These are phyloP conservation scores for Naumovozyma dairenensis DNA, from an alignment of 805 yeast species.

Conservation along the genomic window DNA sequence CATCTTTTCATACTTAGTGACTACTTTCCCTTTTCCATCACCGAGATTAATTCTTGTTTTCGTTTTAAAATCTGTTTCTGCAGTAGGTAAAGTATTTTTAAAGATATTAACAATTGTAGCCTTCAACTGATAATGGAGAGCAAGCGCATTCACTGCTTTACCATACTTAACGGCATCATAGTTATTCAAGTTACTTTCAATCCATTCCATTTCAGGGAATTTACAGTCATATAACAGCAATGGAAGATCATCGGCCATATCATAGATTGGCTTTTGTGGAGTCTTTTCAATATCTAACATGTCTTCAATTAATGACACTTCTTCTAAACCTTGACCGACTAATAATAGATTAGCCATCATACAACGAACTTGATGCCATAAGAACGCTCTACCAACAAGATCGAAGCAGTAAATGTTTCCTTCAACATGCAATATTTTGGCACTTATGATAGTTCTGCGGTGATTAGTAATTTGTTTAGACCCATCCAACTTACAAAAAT, in stretches of 20 bases:
- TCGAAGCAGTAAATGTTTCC: constrained; percentile 58
- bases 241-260: constrained; percentile 86
- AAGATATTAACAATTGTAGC: constrained; percentile 43
- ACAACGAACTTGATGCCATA: constrained; percentile 97
- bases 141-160: constrained; percentile 38
- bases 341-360: constrained; percentile 79
- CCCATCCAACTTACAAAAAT: constrained; percentile 91
- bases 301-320: constrained; percentile 43
- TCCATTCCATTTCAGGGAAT: constrained; percentile 66
- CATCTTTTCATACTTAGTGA: constrained; percentile 48
- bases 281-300: constrained; percentile 46
- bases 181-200: constrained; percentile 19
- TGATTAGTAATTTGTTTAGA: constrained; percentile 83
- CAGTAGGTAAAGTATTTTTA: constrained; percentile 28
- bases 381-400: constrained; percentile 76
- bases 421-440: constrained; percentile 35
- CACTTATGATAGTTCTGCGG: constrained; percentile 47
- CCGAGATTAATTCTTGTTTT: constrained; percentile 48
- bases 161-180: constrained; percentile 35
- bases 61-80: constrained; percentile 16
- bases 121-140: constrained; percentile 50
- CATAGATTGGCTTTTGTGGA: constrained; percentile 69
- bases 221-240: constrained; percentile 78
- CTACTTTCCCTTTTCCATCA: constrained; percentile 65
- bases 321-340: constrained; percentile 71